Evolutionary conservation across 2,329 filamentous ascomycete genomes (phyloP).

Genomic region (Biscogniauxia sp.): DNA sequence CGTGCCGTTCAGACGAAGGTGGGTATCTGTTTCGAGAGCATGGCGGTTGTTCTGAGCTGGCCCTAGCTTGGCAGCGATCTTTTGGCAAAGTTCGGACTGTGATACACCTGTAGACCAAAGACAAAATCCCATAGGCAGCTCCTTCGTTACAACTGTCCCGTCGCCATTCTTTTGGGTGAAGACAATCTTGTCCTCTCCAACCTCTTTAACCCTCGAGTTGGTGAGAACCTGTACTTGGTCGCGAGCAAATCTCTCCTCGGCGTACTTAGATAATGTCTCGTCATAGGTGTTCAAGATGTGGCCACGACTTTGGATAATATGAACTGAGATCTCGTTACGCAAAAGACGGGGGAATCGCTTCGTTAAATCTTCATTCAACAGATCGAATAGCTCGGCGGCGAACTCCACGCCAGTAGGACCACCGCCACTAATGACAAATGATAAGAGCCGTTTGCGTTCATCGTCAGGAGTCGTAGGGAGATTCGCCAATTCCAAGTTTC

Average conservation of each 20-base stretch:
- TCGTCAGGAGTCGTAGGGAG: conserved; percentile 89
- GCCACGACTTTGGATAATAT: conserved; percentile 89
- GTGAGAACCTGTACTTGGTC: conserved; percentile 91
- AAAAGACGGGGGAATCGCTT: conserved; percentile 81
- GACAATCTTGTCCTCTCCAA: conserved; percentile 76
- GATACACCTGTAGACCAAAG: conserved; percentile 96
- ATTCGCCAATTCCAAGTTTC: conserved; percentile 86
- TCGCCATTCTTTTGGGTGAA: conserved; percentile 80
- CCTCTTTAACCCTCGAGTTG: conserved; percentile 90
- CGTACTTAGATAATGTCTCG: conserved; percentile 87
- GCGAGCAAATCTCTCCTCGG: conserved; percentile 84
- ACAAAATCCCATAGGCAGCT: conserved; percentile 93
- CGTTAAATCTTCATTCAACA: conserved; percentile 91
- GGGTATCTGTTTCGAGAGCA: conserved; percentile 90
- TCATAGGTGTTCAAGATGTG: conserved; percentile 99
- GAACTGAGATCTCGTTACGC: conserved; percentile 97
- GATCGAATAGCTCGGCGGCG: conserved; percentile 91
- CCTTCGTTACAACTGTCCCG: conserved; percentile 77
- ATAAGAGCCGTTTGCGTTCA: conserved; percentile 81
- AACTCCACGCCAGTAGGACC: conserved; percentile 98
- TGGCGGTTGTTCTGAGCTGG: conserved; percentile 80
- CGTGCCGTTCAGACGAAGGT: conserved; percentile 83
- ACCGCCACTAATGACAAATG: conserved; percentile 93
- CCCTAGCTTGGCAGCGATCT: conserved; percentile 72
- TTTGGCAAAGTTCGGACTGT: conserved; percentile 77